Base-by-base conservation (phyloP, 331 rosid species). In the Rhamnella rubrinervis region DNA sequence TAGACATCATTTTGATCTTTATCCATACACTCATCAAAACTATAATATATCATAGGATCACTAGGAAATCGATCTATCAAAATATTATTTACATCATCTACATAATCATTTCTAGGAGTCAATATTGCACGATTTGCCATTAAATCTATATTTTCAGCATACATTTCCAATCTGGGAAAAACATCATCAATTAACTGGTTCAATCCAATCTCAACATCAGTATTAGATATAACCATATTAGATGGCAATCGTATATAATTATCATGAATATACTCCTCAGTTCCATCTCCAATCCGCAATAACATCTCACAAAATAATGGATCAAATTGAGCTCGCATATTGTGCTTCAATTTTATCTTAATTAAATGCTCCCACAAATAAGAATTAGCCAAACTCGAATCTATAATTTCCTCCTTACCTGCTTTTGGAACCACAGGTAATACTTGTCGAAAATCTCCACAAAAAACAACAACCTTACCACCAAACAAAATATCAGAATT, bases 401-500 rank as follows among this genome's bases (percentile, higher is more conserved):
- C 14, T 1, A 66, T 5, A 15, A 26, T 31, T 14, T 74, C 5
- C 14, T 6, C 17, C 8, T 8, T 62, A 35, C 38, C 68, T 8
- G 25, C 80, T n/a, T 8, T 5, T 3, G 19, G 59, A 7, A 76
- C 7, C 52, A 68, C 66, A 16, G 20, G 79, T 0, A 75, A 31
- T 7, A 59, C 67, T 11, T 74, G 69, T 6, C 55, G 28, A 70
- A 70, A 58, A 59, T 70, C 65, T 5, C 65, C 73, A 8, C 19
- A 37, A 14, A 59, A 35, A 1, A 63, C 50, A 15, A 40, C 37
- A 17, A 73, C 37, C 2, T 41, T 64, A 20, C 56, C 71, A 38
- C 4, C 31, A 26, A 26, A 26, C 31, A 26, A 26, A 26, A 26
- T 3, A 26, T 26, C 2, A 26, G 31, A 26, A 26, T 26, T 26